Base-by-base conservation (phyloP, 305 asterid species). In the Euphrasia arctica region DNA sequence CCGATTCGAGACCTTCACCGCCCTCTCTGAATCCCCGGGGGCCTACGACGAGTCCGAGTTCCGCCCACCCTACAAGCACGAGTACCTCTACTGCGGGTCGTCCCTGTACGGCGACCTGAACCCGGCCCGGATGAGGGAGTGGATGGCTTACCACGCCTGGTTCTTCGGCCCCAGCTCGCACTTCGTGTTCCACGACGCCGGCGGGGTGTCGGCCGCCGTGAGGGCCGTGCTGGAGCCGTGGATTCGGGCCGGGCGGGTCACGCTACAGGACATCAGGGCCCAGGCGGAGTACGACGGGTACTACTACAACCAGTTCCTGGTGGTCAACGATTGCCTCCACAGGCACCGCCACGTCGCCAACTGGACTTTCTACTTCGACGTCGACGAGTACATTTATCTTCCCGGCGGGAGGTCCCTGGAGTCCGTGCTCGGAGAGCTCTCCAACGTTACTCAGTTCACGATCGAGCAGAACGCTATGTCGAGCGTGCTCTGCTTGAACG, bases 121-220 rank as follows among this genome's bases (percentile, higher is more conserved):
- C 67, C 80, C 90, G 9, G 13, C 64, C 0, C 77, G 94, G 52
- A 80, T 86, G 74, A 69, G 88, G 41, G 94, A 86, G 72, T 86
- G 95, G 95, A 80, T 86, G 81, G 95, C 95, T 0, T 83, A 86
- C 67, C 95, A 86, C 77, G 81, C 86, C 0, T 84, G 95, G 88
- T 83, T 86, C 75, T 83, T 86, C 64, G 88, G 90, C 0, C 18
- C 58, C 3, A 75, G 73, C 29, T 83, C 95, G 57, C 95, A 86
- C 50, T 86, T 86, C 64, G 90, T 83, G 7, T 74, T 86, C 64
- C 88, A 83, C 72, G 90, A 86, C 69, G 90, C 94, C 4, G 90
- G 90, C 18, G 90, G 95, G 0, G 88, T 83, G 70, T 73, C 86
- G 68, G 75, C 79, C 15, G 88, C 71, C 79, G 88, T 86, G 48